Conservation (phyloP, 2,329 filamentous ascomycete species). For the Aspergillus flavus region DNA sequence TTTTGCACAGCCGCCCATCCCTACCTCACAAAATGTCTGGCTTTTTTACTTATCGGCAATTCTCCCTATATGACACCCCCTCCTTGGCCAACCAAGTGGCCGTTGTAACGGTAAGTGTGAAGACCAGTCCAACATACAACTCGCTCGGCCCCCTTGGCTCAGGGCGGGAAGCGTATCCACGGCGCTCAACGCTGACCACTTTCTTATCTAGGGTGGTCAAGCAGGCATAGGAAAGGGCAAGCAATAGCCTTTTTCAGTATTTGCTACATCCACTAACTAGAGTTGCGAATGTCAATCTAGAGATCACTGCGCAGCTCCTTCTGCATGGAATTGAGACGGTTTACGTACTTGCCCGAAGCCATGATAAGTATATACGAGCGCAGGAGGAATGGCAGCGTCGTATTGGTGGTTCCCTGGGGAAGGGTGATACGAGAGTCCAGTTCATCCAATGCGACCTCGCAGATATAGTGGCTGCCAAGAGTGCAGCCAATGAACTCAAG, state of each 20-base stretch:
- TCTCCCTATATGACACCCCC: slow-evolving; percentile 27
- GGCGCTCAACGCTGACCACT: neutral
- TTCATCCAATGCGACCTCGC: slow-evolving; percentile 36
- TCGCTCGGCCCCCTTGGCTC: neutral
- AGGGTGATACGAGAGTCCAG: slow-evolving; percentile 21
- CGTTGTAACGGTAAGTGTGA: slow-evolving; percentile 30
- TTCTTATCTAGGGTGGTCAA: slow-evolving; percentile 26
- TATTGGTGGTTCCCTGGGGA: slow-evolving; percentile 19
- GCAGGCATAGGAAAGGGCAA: slow-evolving; percentile 32
- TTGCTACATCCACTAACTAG: neutral
- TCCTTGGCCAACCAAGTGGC: slow-evolving; percentile 30
- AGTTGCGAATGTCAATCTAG: slow-evolving; percentile 10
- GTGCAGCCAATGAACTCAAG: slow-evolving; percentile 25
- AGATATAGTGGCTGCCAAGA: slow-evolving; percentile 28
- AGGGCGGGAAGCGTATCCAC: neutral
- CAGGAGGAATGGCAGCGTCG: slow-evolving; percentile 26
- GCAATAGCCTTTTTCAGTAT: neutral
- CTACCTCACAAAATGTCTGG: slow-evolving; percentile 24
- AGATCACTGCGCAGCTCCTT: slow-evolving; percentile 35
- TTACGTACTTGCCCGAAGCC: slow-evolving; percentile 31
- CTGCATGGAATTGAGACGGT: slow-evolving; percentile 32
- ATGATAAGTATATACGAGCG: slow-evolving; percentile 25
- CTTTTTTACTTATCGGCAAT: slow-evolving; percentile 30
- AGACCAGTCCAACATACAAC: neutral
- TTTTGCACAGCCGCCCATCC: neutral